phyloP scores from a whole-genome alignment of 2,329 filamentous ascomycete species.

The Scedosporium aurantiacum region DNA sequence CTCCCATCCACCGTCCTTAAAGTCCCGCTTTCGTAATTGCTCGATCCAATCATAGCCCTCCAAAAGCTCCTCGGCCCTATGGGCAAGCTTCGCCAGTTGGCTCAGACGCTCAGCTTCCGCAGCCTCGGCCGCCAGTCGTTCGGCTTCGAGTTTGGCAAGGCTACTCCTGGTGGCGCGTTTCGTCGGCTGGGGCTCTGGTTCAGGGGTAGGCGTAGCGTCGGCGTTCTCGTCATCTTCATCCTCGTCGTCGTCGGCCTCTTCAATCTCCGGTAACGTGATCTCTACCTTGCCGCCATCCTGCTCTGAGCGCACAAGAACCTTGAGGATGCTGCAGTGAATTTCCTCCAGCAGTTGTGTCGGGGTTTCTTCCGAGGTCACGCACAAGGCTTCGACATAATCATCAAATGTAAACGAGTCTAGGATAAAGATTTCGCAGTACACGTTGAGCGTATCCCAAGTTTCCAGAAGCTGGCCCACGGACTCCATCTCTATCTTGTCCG shows the following conservation, averaged over 20 bases:
- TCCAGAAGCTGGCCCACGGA: slow-evolving; percentile 80
- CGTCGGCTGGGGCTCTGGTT: slow-evolving; percentile 56
- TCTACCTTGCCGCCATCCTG: slow-evolving; percentile 68
- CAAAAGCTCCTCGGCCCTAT: slow-evolving; percentile 68
- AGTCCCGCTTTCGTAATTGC: slow-evolving; percentile 70
- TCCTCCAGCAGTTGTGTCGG: slow-evolving; percentile 82
- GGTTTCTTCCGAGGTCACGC: slow-evolving; percentile 59
- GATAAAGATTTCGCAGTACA: slow-evolving; percentile 92
- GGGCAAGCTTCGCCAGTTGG: slow-evolving; percentile 32
- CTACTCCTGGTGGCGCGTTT: slow-evolving; percentile 76
- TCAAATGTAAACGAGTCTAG: slow-evolving; percentile 97
- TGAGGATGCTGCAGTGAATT: slow-evolving; percentile 82
- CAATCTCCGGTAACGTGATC: slow-evolving; percentile 64
- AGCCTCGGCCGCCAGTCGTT: slow-evolving; percentile 51
- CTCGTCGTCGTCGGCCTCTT: slow-evolving; percentile 59
- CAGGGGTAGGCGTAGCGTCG: slow-evolving; percentile 50
- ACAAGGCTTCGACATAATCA: slow-evolving; percentile 83
- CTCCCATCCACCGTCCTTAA: slow-evolving; percentile 83
- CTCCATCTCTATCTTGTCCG: slow-evolving; percentile 58
- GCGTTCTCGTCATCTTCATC: slow-evolving; percentile 47
- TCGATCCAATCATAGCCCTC: slow-evolving; percentile 74
- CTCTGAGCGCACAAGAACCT: slow-evolving; percentile 69
- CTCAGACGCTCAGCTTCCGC: slow-evolving; percentile 40
- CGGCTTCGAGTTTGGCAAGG: slow-evolving; percentile 68
- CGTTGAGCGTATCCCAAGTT: slow-evolving; percentile 93